Evolutionary conservation across 305 asterid genomes (phyloP), one percentile per base, ranked within the genome.

Genomic region (Fraxinus latifolia): DNA sequence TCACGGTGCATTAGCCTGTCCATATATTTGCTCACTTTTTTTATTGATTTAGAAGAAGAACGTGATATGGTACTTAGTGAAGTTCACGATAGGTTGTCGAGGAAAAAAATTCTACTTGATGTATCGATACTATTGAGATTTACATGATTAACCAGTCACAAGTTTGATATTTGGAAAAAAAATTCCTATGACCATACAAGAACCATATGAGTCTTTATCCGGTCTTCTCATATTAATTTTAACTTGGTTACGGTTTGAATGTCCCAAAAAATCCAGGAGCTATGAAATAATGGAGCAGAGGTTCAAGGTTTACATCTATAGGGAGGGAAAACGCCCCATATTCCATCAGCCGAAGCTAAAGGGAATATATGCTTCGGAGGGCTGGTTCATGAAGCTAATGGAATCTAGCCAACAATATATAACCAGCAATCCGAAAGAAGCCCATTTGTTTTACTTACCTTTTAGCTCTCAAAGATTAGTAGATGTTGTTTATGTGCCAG

Each of bases 341-440:
- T 93, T 93, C 88, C 97, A 92, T 68, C 80, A 88, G 81, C 83
- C 89, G 8, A 87, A 79, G 80, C 90, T 93, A 0, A 82, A 62
- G 5, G 97, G 98, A 62, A 91, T 91, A 78, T 92, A 92, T 80
- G 93, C 98, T 36, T 90, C 98, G 0, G 97, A 93, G 80, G 97
- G 97, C 73, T 93, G 98, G 98, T 93, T 93, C 85, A 86, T 91
- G 97, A 92, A 92, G 91, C 92, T 81, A 75, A 82, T 93, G 25
- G 81, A 88, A 89, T 85, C 86, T 82, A 92, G 77, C 89, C 84
- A 83, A 74, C 84, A 85, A 44, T 92, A 81, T 77, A 87, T 90
- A 68, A 90, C 97, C 2, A 77, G 83, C 12, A 83, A 87, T 50
- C 87, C 95, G 25, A 34, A 50, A 2, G 72, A 89, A 86, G 95